Conservation (phyloP, 106 monocot genomes). For the Dendrobium catenatum region DNA sequence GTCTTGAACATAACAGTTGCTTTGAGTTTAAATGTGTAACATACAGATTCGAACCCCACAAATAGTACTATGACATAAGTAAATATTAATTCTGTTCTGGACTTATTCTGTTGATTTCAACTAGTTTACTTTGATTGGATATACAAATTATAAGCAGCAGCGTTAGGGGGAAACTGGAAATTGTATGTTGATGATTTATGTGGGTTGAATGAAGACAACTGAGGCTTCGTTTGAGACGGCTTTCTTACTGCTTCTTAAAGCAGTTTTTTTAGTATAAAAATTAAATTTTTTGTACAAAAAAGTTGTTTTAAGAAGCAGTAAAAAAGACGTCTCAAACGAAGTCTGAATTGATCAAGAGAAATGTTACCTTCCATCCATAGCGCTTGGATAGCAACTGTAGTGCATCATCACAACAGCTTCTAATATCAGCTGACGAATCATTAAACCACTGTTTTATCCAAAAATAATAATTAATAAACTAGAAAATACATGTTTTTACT, state of each 20-base stretch:
- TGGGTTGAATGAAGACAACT: not conserved
- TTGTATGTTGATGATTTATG: not conserved
- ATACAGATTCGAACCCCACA: not conserved
- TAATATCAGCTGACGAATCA: slow-evolving; percentile 65
- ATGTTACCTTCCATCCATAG: slow-evolving; percentile 85
- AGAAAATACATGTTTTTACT: not conserved
- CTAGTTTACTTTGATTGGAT: not conserved
- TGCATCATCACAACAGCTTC: slow-evolving; percentile 57
- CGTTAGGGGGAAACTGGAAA: not conserved
- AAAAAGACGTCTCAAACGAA: no score
- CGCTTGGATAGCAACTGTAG: slow-evolving; percentile 40
- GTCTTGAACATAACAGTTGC: slow-evolving; percentile 27
- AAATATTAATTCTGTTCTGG: no score
- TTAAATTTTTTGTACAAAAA: no score
- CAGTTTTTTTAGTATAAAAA: no score
- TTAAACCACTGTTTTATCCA: slow-evolving; percentile 72
- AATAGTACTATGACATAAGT: not conserved
- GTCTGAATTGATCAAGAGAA: not conserved
- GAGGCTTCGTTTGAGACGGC: no score
- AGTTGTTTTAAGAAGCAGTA: no score
- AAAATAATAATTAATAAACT: not conserved
- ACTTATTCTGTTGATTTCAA: no score
- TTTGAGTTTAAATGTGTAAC: slow-evolving; percentile 2
- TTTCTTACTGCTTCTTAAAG: no score
- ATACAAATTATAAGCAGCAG: not conserved